Percentiles rank a stretch among this genome's conserved stretches.
These are phyloP conservation scores for Coemansia sp. DNA, from an alignment of 192 early-diverging fungal genomes.

Conservation along the genomic window DNA sequence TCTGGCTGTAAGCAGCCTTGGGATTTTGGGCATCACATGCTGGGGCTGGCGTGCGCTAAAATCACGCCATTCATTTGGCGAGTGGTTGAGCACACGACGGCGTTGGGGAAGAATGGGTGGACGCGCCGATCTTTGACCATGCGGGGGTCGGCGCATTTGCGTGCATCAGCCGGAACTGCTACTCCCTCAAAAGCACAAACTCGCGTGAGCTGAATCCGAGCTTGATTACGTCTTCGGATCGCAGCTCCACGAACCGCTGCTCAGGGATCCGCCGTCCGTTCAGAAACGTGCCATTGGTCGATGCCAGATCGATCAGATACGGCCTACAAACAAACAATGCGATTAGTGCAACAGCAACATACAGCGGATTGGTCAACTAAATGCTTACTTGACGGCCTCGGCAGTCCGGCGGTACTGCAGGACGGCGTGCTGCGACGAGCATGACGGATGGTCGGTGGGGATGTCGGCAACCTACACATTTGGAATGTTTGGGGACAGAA, in stretches of 20 bases:
- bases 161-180: background rate
- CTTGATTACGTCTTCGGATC: constrained; percentile 78
- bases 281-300: constrained; percentile 87
- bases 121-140: no score
- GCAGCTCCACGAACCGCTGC: constrained; percentile 82
- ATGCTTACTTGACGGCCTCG: constrained; percentile 26
- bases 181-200: constrained; percentile 83
- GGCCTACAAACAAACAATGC: constrained; percentile 57
- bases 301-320: constrained; percentile 91
- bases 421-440: constrained; percentile 92
- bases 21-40: no score
- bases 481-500: background rate
- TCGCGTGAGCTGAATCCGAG: constrained; percentile 91
- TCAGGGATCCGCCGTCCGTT: constrained; percentile 75
- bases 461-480: constrained; percentile 76
- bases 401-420: constrained; percentile 79
- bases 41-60: no score
- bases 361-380: background rate
- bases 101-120: no score
- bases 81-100: no score
- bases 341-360: background rate
- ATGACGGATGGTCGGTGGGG: constrained; percentile 92
- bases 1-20: no score
- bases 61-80: no score
- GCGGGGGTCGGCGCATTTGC: background rate